These are phyloP conservation scores for Trichoderma gamsii DNA, from an alignment of 495 filamentous ascomycete species.

Conservation along the genomic window DNA sequence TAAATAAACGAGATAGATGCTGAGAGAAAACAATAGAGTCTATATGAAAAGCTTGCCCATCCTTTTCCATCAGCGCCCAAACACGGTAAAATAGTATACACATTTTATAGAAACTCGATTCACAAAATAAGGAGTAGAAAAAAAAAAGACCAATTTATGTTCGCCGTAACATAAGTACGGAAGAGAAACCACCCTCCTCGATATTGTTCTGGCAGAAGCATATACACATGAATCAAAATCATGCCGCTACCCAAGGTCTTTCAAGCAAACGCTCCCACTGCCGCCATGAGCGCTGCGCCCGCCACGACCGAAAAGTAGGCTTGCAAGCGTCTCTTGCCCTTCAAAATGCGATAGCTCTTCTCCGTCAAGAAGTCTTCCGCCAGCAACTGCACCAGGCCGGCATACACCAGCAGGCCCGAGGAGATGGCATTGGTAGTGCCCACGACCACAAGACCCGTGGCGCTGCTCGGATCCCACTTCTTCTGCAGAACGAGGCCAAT, in stretches of 20 bases:
- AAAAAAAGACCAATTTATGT: background rate
- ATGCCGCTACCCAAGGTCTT: background rate
- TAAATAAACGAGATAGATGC: too few species aligned
- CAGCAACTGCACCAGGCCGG: conserved; percentile 82
- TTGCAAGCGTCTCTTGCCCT: conserved; percentile 61
- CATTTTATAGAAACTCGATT: background rate
- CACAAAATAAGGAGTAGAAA: background rate
- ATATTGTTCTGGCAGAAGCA: background rate
- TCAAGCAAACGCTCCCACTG: conserved; percentile 85
- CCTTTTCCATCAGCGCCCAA: too few species aligned
- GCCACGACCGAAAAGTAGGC: conserved; percentile 72
- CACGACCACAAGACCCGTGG: conserved; percentile 81
- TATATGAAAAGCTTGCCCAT: too few species aligned
- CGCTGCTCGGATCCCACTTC: conserved; percentile 75
- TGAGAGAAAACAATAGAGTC: too few species aligned
- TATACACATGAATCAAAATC: background rate
- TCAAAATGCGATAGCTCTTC: conserved; percentile 70
- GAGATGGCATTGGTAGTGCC: conserved; percentile 91
- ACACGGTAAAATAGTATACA: too few species aligned
- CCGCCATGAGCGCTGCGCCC: conserved; percentile 76
- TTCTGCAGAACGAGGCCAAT: conserved; percentile 77
- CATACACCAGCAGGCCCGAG: conserved; percentile 80
- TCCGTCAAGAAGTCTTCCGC: conserved; percentile 92
- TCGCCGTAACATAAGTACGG: too few species aligned
- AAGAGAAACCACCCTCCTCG: too few species aligned